Evolutionary conservation across 2,329 filamentous ascomycete genomes (phyloP), one percentile per base, ranked within the genome.

Genomic region (Bipolaris victoriae): DNA sequence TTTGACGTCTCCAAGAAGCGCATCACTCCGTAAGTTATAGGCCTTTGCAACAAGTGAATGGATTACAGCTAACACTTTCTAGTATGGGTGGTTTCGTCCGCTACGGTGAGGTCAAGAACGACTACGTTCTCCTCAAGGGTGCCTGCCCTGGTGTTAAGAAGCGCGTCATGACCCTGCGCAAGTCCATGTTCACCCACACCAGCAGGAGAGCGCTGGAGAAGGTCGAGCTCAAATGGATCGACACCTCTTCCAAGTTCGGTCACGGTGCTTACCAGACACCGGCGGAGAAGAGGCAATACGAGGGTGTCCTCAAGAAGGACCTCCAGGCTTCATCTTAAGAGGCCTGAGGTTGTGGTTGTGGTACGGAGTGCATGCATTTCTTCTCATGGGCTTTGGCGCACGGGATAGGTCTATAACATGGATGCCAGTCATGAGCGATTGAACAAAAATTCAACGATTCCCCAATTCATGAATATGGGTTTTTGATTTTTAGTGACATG

Each of bases 161-260:
- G 93, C 89, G 95, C 80, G 89, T 99, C 80, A 91, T 98, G 86
- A 99, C 95, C 72, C 90, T 99, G 76, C 91, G 95, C 82, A 99
- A 98, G 88, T 96, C 94, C 72, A 95, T 99, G 88, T 98, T 95
- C 88, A 86, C 85, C 64, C 95, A 99, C 88, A 98, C 93, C 74
- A 97, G 90, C 78, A 88, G 95, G 80, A 92, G 90, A 81, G 91
- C 95, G 55, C 87, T 97, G 78, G 95, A 99, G 90, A 98, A 99
- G 91, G 91, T 98, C 81, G 91, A 94, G 79, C 91, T 99, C 86
- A 99, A 99, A 86, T 99, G 95, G 95, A 99, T 99, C 90, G 95
- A 99, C 79, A 99, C 95, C 76, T 97, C 93, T 64, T 97, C 93
- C 85, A 96, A 99, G 88, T 99, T 99, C 83, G 95, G 95, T 83